These are phyloP conservation scores for Catunica adiposa DNA, from an alignment of 2,329 filamentous ascomycete genomes.

Conservation along the genomic window DNA sequence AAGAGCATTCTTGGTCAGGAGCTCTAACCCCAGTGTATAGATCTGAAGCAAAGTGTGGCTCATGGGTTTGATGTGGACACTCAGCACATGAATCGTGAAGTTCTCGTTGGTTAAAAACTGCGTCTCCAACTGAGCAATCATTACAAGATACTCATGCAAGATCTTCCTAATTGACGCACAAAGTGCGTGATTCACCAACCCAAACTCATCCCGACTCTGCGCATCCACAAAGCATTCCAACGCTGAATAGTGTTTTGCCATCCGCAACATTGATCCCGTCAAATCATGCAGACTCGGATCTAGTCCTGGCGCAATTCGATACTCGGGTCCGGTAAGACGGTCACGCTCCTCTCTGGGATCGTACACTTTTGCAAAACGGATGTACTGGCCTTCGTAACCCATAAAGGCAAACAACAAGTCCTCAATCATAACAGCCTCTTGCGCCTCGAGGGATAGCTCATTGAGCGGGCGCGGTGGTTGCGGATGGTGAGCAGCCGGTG, in stretches of 20 bases:
- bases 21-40: constrained; percentile 71
- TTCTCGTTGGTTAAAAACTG: constrained; percentile 76
- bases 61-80: constrained; percentile 78
- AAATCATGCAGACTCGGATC: constrained; percentile 86
- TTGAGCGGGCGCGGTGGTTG: constrained; percentile 54
- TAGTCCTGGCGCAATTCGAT: constrained; percentile 63
- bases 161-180: constrained; percentile 89
- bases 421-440: constrained; percentile 76
- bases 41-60: constrained; percentile 83
- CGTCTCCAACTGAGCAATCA: constrained; percentile 85
- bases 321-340: constrained; percentile 65
- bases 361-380: constrained; percentile 70
- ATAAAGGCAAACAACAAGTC: constrained; percentile 91
- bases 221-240: constrained; percentile 88
- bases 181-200: constrained; percentile 84
- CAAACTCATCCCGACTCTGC: constrained; percentile 82
- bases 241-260: constrained; percentile 84
- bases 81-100: constrained; percentile 86
- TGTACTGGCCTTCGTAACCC: constrained; percentile 97
- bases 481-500: constrained; percentile 52
- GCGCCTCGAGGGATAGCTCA: constrained; percentile 58
- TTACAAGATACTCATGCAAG: constrained; percentile 80
- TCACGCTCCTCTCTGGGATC: constrained; percentile 75
- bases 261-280: constrained; percentile 74
- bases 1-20: constrained; percentile 74